These are phyloP conservation scores for Garcia nutans DNA, from an alignment of 345 rosid genomes.

Conservation along the genomic window DNA sequence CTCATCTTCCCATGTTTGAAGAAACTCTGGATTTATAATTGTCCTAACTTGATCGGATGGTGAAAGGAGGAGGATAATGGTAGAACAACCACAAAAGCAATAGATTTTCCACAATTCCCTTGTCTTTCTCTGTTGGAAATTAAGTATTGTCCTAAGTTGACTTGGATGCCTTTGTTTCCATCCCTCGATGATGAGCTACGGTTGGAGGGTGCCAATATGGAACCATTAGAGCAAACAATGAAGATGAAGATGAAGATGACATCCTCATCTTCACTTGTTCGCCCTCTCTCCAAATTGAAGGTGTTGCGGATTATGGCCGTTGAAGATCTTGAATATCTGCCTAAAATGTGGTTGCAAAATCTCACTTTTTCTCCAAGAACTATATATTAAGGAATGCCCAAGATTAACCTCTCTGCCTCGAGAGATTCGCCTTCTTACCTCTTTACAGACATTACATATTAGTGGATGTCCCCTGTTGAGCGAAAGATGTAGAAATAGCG, in stretches of 20 bases:
- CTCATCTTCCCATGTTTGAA: neutral
- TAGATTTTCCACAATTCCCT: neutral
- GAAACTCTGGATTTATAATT: neutral
- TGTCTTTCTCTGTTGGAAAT: neutral
- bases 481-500: neutral
- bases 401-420: neutral
- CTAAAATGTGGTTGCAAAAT: neutral
- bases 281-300: conserved; percentile 8
- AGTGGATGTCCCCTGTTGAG: neutral
- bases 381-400: neutral
- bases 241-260: neutral
- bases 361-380: conserved; percentile 6
- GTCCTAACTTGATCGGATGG: neutral
- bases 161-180: neutral
- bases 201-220: neutral
- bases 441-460: neutral
- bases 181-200: neutral
- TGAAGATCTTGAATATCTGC: conserved; percentile 15
- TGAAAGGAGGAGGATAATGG: neutral
- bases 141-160: neutral
- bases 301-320: rapidly evolving
- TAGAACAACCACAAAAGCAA: neutral
- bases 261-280: neutral
- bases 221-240: neutral
- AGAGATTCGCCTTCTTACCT: neutral